Evolutionary conservation across 805 yeast genomes (phyloP).

Genomic region (Scheffersomyces lignosus): DNA sequence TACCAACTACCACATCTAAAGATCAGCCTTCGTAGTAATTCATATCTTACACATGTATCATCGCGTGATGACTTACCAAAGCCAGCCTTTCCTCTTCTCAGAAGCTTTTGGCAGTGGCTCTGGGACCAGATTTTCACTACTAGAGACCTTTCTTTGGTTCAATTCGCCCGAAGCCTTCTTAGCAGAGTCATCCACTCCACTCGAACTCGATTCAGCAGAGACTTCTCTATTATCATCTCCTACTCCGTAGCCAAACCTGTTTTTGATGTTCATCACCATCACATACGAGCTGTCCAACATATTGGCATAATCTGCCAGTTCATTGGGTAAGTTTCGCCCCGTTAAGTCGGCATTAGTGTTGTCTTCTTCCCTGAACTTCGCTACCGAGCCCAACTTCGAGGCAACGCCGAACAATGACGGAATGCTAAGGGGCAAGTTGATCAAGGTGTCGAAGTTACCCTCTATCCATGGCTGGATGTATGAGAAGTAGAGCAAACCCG

Average conservation of each 20-base stretch:
- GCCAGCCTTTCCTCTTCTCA: slow-evolving; percentile 12
- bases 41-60: too few species aligned
- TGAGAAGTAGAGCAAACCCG: slow-evolving; percentile 31
- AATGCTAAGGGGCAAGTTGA: not conserved
- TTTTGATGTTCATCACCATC: slow-evolving; percentile 11
- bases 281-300: slow-evolving; percentile 13
- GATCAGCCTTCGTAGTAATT: too few species aligned
- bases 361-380: not conserved
- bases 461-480: slow-evolving; percentile 29
- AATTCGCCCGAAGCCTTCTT: too few species aligned
- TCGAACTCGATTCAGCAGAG: too few species aligned
- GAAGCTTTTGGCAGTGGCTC: not conserved
- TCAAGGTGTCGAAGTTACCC: slow-evolving; percentile 15
- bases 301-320: not conserved
- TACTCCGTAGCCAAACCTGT: slow-evolving; percentile 9
- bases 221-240: slow-evolving; percentile 7
- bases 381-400: not conserved
- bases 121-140: too few species aligned
- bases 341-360: not conserved
- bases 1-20: too few species aligned
- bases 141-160: not conserved
- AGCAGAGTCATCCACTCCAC: too few species aligned
- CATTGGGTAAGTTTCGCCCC: not conserved
- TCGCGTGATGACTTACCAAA: slow-evolving; percentile 14
- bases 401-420: not conserved